A percentile compares a stretch with the other conserved stretches of the same genome.
Conservation (phyloP, 1,284 basidiomycete species). For the Paramarasmius palmivorus region DNA sequence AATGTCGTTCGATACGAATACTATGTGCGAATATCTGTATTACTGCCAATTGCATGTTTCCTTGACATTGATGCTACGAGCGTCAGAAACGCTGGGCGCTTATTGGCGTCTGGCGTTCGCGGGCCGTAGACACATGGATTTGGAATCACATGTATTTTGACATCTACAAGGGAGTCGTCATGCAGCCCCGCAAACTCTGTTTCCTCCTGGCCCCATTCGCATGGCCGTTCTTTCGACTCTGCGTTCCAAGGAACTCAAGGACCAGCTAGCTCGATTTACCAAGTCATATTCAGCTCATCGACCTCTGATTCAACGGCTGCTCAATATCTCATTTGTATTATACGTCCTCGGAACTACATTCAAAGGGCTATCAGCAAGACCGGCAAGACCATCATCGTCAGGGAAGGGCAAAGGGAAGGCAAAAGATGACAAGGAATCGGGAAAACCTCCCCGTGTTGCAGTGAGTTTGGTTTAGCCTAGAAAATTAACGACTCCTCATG, state of each 20-base stretch:
- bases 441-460: conserved; percentile 60
- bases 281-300: conserved; percentile 62
- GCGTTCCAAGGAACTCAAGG: conserved; percentile 27
- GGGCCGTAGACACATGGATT: no score
- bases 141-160: no score
- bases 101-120: no score
- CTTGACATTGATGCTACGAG: no score
- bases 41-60: no score
- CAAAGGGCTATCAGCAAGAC: conserved; percentile 46
- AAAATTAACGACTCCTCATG: background rate
- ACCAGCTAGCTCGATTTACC: conserved; percentile 41
- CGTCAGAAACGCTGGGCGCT: no score
- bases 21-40: no score
- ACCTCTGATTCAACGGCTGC: conserved; percentile 65
- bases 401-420: conserved; percentile 31
- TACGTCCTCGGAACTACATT: conserved; percentile 67
- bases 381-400: conserved; percentile 26
- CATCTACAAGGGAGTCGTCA: no score
- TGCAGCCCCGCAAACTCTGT: no score
- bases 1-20: background rate
- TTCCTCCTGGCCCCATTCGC: background rate
- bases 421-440: conserved; percentile 28
- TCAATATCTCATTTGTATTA: conserved; percentile 65
- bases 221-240: conserved; percentile 28
- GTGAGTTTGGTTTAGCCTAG: conserved; percentile 40